Percentiles rank a stretch among this genome's conserved stretches.
Conservation (phyloP, 1,139 yeast genomes). For the Yamadazyma sp. region DNA sequence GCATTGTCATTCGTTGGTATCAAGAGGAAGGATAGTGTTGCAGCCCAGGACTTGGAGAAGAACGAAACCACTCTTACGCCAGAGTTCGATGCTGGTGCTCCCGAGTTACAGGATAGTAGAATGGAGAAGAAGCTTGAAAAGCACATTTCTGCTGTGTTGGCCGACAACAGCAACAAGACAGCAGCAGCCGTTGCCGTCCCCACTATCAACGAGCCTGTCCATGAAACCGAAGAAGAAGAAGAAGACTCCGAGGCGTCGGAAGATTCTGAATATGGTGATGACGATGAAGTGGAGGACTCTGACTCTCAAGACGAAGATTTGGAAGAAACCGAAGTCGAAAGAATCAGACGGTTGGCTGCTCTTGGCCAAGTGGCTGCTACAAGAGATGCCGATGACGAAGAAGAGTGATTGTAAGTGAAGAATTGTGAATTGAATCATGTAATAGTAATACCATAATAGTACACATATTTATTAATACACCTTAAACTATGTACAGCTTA, state of each 20-base stretch:
- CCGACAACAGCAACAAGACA: constrained; percentile 8
- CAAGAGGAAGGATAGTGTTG: constrained; percentile 21
- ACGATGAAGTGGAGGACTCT: constrained; percentile 10
- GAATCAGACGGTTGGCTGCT: constrained; percentile 77
- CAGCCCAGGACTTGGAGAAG: constrained; percentile 14
- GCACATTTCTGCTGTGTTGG: constrained; percentile 26
- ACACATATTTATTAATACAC: background rate
- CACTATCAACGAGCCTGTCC: constrained; percentile 9
- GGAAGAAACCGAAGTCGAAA: constrained; percentile 68
- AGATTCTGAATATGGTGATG: constrained; percentile 69
- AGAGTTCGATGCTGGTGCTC: constrained; percentile 21
- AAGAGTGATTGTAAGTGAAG: constrained; percentile 36
- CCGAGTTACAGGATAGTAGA: constrained; percentile 19
- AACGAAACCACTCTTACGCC: constrained; percentile 12
- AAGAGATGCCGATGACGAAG: constrained; percentile 56
- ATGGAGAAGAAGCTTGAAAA: constrained; percentile 27
- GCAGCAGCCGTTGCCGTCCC: constrained; percentile 11
- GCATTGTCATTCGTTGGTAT: constrained; percentile 57
- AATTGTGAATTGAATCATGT: background rate
- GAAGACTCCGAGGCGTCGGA: constrained; percentile 15
- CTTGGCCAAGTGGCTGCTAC: constrained; percentile 53
- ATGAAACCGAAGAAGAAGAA: constrained; percentile 9
- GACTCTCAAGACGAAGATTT: constrained; percentile 23
- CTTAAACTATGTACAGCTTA: constrained; percentile 20
- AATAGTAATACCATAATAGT: background rate